phyloP scores from a whole-genome alignment of 305 asterid genomes.

The Solanum hybrid region DNA sequence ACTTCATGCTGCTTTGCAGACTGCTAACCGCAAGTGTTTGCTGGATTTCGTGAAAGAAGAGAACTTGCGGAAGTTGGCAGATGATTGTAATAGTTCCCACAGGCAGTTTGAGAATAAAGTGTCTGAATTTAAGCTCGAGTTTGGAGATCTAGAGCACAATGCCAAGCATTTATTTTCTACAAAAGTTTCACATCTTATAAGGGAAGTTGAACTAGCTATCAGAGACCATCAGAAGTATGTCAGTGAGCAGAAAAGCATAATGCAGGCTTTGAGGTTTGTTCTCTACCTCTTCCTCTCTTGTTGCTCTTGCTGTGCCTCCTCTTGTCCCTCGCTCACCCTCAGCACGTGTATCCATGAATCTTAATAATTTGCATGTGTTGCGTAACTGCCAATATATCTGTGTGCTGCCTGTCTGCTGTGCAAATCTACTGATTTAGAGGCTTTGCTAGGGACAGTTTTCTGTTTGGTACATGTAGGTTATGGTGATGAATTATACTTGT shows the following conservation, averaged over 20 bases:
- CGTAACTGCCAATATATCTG: not conserved
- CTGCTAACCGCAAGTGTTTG: slow-evolving; percentile 57
- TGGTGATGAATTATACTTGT: not conserved
- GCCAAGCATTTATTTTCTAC: slow-evolving; percentile 66
- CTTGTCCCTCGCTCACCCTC: not conserved
- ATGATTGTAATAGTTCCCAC: slow-evolving; percentile 78
- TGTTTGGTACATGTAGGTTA: not conserved
- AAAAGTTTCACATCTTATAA: slow-evolving; percentile 54
- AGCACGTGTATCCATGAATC: not conserved
- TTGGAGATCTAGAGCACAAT: slow-evolving; percentile 71
- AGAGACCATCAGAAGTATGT: slow-evolving; percentile 59
- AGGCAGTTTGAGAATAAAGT: slow-evolving; percentile 91
- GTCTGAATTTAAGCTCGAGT: slow-evolving; percentile 76
- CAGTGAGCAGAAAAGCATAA: slow-evolving; percentile 83
- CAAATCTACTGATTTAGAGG: not conserved
- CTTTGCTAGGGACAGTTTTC: not conserved
- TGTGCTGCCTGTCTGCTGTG: not conserved
- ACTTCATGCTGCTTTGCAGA: slow-evolving; percentile 62
- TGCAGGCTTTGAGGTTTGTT: slow-evolving; percentile 87
- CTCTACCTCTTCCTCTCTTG: slow-evolving; percentile 8
- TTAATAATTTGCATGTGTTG: not conserved
- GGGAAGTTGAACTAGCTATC: slow-evolving; percentile 60
- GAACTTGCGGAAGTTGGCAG: slow-evolving; percentile 61
- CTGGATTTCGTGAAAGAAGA: slow-evolving; percentile 91
- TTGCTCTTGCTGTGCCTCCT: not conserved